phyloP scores from a whole-genome alignment of 306 rosid species.

The Trichosanthes cucumerina region DNA sequence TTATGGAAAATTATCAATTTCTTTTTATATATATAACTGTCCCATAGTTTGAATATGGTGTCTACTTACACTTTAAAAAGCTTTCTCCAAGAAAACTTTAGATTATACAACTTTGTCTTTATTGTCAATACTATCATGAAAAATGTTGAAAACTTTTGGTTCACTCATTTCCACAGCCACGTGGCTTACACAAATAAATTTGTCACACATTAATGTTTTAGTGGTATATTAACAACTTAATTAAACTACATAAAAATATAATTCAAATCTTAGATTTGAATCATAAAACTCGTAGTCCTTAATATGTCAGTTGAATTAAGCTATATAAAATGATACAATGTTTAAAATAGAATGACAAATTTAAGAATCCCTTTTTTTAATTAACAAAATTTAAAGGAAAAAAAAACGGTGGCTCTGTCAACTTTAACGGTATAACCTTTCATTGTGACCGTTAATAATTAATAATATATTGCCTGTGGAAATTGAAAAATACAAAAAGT shows the following conservation, averaged over 20 bases:
- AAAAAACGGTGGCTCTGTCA: neutral
- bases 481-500: neutral
- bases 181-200: neutral
- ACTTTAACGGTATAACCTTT: neutral
- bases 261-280: no score
- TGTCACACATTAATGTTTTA: neutral
- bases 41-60: neutral
- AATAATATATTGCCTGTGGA: neutral
- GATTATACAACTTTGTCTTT: no score
- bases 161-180: neutral
- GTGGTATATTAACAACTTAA: no score
- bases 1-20: neutral
- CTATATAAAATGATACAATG: no score
- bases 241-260: no score
- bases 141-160: neutral
- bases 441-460: neutral
- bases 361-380: neutral
- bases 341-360: no score
- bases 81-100: no score
- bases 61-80: no score
- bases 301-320: no score
- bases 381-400: neutral
- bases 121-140: neutral
- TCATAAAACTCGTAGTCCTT: no score
- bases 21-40: neutral